Evolutionary conservation across 805 yeast species (phyloP), one percentile per base, ranked within the genome.

Genomic region (Saccharomycopsis sp.): DNA sequence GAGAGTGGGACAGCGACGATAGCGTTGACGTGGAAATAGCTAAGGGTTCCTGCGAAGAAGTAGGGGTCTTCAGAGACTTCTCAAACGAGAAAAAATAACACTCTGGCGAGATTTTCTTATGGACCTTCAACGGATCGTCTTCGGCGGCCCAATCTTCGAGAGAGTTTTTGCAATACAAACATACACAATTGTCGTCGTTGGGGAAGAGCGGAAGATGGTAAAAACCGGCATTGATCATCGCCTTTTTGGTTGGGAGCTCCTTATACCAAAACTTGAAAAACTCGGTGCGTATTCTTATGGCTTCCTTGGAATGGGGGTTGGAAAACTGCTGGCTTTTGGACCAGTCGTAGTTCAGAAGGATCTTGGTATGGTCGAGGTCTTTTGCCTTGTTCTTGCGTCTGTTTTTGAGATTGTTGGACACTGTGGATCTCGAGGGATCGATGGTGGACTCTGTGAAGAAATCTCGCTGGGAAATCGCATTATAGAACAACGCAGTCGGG

Each of bases 61-160:
- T 16, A 47, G 2, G 18, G 48, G 18, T 16, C 53, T 29, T 9
- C 52, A 29, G 37, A 7, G 37, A 29, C 12, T 29, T 29, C 18
- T 44, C 54, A 40, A 53, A 57, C 3, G 66, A 61, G 57, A 77
- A 76, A 44, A 75, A 70, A 61, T 73, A 70, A 67, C 86, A 76
- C 24, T 72, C 65, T 1, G 73, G 74, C 21, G 71, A 68, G 53
- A 79, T 66, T 55, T 71, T 68, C n/a, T 65, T 61, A 65, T 87
- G 94, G 62, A 83, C 90, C 15, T 63, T 73, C 7, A 76, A 59
- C 0, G 91, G 92, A 58, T 79, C 82, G 68, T 89, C 94, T 1
- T 72, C 75, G 1, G 70, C 66, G 58, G 80, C 87, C 95, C 95
- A 88, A 2, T 90, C 91, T 55, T 86, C 87, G 15, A 81, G 70